Evolutionary conservation across 495 filamentous ascomycete species (phyloP).

Genomic region (Aspergillus baeticus): DNA sequence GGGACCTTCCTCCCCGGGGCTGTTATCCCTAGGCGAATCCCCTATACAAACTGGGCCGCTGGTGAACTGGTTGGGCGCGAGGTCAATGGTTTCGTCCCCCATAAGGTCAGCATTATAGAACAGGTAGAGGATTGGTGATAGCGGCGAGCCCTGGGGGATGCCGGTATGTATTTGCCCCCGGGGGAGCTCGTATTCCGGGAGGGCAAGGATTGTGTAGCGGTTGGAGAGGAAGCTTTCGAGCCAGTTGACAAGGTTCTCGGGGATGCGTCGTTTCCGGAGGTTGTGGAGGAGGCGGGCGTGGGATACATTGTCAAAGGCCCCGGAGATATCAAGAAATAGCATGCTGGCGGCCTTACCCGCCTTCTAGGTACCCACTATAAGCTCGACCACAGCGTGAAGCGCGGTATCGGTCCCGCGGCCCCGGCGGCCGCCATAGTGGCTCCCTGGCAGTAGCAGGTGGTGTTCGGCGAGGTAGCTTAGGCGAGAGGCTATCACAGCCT

Average conservation of each 20-base stretch:
- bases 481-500: conserved; percentile 23
- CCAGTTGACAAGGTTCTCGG: no score
- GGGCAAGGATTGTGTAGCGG: neutral
- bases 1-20: no score
- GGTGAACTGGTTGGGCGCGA: no score
- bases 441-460: conserved; percentile 23
- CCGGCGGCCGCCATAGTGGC: conserved; percentile 24
- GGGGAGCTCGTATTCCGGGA: conserved; percentile 21
- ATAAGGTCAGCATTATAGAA: conserved; percentile 31
- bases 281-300: no score
- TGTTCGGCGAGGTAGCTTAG: conserved; percentile 22
- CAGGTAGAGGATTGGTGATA: conserved; percentile 27
- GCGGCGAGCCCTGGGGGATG: conserved; percentile 26
- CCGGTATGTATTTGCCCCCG: no score
- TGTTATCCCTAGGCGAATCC: no score
- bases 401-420: conserved; percentile 25
- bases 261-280: no score
- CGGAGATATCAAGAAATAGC: conserved; percentile 25
- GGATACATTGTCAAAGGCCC: conserved; percentile 32
- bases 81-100: no score
- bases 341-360: no score
- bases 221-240: conserved; percentile 25
- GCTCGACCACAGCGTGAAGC: conserved; percentile 26
- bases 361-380: conserved; percentile 18
- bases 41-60: no score